Evolutionary conservation across 192 early-diverging fungal species (phyloP).

Genomic region (Coemansia sp.): DNA sequence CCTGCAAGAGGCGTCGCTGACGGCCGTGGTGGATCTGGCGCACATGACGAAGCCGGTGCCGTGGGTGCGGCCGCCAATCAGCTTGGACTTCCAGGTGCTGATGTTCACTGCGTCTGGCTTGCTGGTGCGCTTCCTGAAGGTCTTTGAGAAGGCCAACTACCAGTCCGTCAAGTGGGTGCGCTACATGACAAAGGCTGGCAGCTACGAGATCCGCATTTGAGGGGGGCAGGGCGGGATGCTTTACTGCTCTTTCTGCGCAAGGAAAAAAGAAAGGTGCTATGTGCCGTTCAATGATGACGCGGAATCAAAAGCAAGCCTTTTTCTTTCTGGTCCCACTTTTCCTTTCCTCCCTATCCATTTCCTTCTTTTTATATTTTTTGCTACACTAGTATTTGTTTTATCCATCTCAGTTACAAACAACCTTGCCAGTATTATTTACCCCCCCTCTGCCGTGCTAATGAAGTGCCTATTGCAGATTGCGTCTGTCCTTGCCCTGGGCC

Average conservation of each 20-base stretch:
- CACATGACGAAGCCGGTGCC: conserved; percentile 81
- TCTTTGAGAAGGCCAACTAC: conserved; percentile 96
- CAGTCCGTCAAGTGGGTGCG: conserved; percentile 98
- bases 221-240: too few relatives aligned
- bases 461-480: conserved; percentile 5
- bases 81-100: conserved; percentile 82
- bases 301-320: neutral
- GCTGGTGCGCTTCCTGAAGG: conserved; percentile 95
- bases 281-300: neutral
- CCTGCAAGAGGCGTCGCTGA: conserved; percentile 80
- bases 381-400: neutral
- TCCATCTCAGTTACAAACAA: too few relatives aligned
- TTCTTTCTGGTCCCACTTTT: neutral
- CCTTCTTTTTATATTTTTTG: too few relatives aligned
- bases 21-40: conserved; percentile 81
- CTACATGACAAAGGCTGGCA: conserved; percentile 92
- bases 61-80: conserved; percentile 96
- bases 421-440: too few relatives aligned
- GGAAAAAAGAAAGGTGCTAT: too few relatives aligned
- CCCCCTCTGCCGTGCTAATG: neutral
- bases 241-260: neutral
- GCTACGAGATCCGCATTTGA: conserved; percentile 52
- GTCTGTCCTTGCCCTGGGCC: neutral
- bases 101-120: conserved; percentile 98
- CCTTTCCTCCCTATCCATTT: neutral